Evolutionary conservation across 495 filamentous ascomycete genomes (phyloP).

Genomic region (Hypomontagnella submonticulosa): DNA sequence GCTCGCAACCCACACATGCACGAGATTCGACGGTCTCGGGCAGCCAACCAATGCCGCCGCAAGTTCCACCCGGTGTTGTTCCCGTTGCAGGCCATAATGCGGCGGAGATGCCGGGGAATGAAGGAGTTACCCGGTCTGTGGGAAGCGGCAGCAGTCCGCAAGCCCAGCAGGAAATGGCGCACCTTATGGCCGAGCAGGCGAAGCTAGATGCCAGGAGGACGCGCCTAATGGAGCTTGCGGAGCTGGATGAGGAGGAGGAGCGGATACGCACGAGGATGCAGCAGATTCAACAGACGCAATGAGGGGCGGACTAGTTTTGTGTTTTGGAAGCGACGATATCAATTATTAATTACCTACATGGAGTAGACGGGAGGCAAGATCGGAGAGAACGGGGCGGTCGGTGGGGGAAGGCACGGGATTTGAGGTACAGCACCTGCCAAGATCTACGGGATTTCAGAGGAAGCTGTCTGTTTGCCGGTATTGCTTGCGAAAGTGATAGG

Average conservation of each 20-base stretch:
- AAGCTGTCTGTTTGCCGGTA: no score
- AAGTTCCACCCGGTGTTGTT: not conserved
- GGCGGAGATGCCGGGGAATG: conserved; percentile 6
- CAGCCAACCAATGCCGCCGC: not conserved
- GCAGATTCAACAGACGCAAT: conserved; percentile 13
- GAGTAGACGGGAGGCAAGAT: no score
- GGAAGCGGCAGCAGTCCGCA: conserved; percentile 12
- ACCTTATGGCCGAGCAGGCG: conserved; percentile 20
- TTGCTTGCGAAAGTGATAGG: no score
- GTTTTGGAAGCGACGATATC: not conserved
- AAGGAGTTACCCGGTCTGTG: conserved; percentile 1
- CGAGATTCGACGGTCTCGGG: conserved; percentile 12
- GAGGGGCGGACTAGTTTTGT: not conserved
- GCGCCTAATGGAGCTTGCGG: conserved; percentile 25
- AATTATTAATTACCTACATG: not conserved
- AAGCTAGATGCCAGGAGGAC: conserved; percentile 24
- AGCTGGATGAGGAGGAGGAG: conserved; percentile 29
- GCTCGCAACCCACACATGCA: conserved; percentile 5
- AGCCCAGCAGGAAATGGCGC: conserved; percentile 19
- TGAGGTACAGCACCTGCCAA: no score
- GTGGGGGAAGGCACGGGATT: no score
- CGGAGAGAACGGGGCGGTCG: no score
- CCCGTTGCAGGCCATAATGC: not conserved
- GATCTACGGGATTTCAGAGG: no score
- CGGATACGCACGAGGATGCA: conserved; percentile 25